Conservation (phyloP, 495 filamentous ascomycete species). For the Aspergillus haitiensis region DNA sequence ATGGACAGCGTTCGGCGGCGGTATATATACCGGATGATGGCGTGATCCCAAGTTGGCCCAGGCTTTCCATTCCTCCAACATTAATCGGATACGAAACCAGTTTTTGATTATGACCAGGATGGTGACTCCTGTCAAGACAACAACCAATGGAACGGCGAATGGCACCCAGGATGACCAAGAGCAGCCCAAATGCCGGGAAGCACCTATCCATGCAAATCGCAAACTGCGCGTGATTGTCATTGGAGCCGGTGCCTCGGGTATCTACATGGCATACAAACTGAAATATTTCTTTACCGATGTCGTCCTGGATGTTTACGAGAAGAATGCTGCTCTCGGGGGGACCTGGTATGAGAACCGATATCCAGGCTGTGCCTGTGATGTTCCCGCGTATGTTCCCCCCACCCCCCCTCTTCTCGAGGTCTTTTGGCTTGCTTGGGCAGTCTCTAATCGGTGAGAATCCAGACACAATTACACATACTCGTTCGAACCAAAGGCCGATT, state of each 20-base stretch:
- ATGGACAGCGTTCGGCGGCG: too few species aligned
- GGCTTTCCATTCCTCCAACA: too few species aligned
- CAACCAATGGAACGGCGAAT: background rate
- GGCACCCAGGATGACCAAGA: background rate
- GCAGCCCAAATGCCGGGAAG: slow-evolving; percentile 1
- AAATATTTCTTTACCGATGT: slow-evolving; percentile 40
- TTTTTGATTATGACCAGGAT: too few species aligned
- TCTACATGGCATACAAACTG: slow-evolving; percentile 14
- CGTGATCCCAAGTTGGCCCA: too few species aligned
- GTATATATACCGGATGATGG: too few species aligned
- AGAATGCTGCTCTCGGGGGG: slow-evolving; percentile 38
- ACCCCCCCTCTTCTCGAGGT: background rate
- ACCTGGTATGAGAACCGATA: slow-evolving; percentile 63
- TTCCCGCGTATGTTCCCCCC: slow-evolving; percentile 40
- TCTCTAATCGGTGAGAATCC: too few species aligned
- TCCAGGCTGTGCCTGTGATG: slow-evolving; percentile 55
- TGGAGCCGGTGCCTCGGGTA: slow-evolving; percentile 11
- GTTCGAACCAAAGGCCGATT: slow-evolving; percentile 11
- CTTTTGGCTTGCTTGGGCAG: too few species aligned
- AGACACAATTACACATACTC: slow-evolving; percentile 41
- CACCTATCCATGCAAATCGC: slow-evolving; percentile 12
- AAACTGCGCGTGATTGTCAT: slow-evolving; percentile 6
- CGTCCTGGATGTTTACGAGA: slow-evolving; percentile 47
- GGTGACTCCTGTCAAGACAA: too few species aligned
- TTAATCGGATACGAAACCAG: too few species aligned